Evolutionary conservation across 2,329 filamentous ascomycete species (phyloP).

Genomic region (Penicillium sp.): DNA sequence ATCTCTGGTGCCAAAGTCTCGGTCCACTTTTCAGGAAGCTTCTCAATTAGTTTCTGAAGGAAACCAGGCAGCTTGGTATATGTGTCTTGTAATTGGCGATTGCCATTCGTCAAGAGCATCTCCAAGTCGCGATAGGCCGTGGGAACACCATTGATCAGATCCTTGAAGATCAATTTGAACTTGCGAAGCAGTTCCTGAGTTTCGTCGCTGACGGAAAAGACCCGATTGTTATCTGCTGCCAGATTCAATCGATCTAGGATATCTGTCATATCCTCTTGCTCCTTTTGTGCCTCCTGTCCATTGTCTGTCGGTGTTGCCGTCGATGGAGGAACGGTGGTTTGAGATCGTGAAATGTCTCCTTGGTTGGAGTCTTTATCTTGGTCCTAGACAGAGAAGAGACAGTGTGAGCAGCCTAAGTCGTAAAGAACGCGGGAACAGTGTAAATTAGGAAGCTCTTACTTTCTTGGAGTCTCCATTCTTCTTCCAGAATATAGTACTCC

Average conservation of each 20-base stretch:
- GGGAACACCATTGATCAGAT: slow-evolving; percentile 87
- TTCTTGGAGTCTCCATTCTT: slow-evolving; percentile 37
- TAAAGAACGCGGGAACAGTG: neutral
- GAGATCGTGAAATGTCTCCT: neutral
- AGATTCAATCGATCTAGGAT: slow-evolving; percentile 85
- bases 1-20: slow-evolving; percentile 76
- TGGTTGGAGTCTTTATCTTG: slow-evolving; percentile 1
- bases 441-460: slow-evolving; percentile 16
- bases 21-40: slow-evolving; percentile 79
- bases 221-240: slow-evolving; percentile 78
- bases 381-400: neutral
- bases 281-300: slow-evolving; percentile 49
- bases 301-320: slow-evolving; percentile 24
- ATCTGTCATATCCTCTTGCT: slow-evolving; percentile 71
- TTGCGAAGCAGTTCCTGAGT: slow-evolving; percentile 76
- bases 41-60: slow-evolving; percentile 81
- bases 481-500: slow-evolving; percentile 43
- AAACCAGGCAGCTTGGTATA: slow-evolving; percentile 70
- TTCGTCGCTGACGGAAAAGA: slow-evolving; percentile 80
- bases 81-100: slow-evolving; percentile 63
- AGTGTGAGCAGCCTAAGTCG: neutral
- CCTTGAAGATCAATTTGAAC: slow-evolving; percentile 89
- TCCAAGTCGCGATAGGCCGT: slow-evolving; percentile 92
- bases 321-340: slow-evolving; percentile 1
- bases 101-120: slow-evolving; percentile 63